Conservation (phyloP, 192 early-diverging fungal species). For the Coemansia sp. region DNA sequence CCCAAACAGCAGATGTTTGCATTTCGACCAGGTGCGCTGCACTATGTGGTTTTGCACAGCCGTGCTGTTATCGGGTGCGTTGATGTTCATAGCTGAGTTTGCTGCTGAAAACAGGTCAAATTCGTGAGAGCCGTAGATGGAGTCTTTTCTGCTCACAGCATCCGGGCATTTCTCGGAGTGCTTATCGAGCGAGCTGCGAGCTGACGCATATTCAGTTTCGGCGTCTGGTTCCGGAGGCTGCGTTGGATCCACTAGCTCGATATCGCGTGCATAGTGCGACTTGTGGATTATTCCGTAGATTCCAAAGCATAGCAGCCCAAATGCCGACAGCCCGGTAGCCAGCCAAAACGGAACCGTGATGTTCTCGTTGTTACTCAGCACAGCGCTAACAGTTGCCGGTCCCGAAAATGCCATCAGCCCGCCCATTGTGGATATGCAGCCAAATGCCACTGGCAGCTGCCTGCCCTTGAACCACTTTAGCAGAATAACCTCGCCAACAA, state of each 20-base stretch:
- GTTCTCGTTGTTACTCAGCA: slow-evolving; percentile 33
- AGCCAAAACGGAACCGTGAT: slow-evolving; percentile 53
- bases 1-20: slow-evolving; percentile 38
- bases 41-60: not conserved
- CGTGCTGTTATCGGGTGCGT: not conserved
- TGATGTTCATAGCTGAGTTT: not conserved
- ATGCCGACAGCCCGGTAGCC: slow-evolving; percentile 54
- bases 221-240: not conserved
- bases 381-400: slow-evolving; percentile 37
- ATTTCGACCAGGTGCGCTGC: slow-evolving; percentile 10
- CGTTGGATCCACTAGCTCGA: slow-evolving; percentile 3
- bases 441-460: slow-evolving; percentile 48
- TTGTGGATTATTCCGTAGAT: slow-evolving; percentile 55
- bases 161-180: not conserved
- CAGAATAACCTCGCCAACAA: slow-evolving; percentile 55
- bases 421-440: slow-evolving; percentile 41
- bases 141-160: not conserved
- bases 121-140: not conserved
- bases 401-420: slow-evolving; percentile 48
- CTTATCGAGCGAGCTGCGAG: slow-evolving; percentile 7
- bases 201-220: slow-evolving; percentile 3
- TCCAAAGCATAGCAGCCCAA: slow-evolving; percentile 52
- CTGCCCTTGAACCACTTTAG: slow-evolving; percentile 54
- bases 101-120: not conserved
- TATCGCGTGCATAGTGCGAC: slow-evolving; percentile 38